phyloP scores from a whole-genome alignment of 176 grass and related monocot species.

The Canna indica region DNA sequence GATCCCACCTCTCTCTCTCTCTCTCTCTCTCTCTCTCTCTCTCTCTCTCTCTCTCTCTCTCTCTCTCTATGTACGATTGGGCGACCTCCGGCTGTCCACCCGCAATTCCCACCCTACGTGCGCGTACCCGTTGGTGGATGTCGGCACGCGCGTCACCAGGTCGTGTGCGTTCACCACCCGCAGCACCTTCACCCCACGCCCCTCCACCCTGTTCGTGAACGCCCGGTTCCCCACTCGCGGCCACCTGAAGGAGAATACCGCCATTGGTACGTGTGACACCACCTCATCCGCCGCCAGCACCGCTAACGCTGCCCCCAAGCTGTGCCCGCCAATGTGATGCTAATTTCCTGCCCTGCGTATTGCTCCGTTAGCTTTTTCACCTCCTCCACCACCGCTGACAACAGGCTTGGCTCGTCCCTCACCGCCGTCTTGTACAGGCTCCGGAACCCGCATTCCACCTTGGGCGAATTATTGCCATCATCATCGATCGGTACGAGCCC shows the following conservation, averaged over 20 bases:
- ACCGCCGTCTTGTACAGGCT: too few relatives aligned
- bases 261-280: slow-evolving; percentile 6
- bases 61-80: too few relatives aligned
- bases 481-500: too few relatives aligned
- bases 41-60: too few relatives aligned
- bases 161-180: slow-evolving; percentile 58
- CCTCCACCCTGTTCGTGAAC: slow-evolving; percentile 43
- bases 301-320: slow-evolving; percentile 42
- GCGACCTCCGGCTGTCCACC: slow-evolving; percentile 55
- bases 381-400: slow-evolving; percentile 17
- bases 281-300: slow-evolving; percentile 57
- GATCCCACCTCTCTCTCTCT: too few relatives aligned
- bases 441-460: too few relatives aligned
- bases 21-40: too few relatives aligned
- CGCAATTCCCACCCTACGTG: slow-evolving; percentile 43
- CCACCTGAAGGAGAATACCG: slow-evolving; percentile 57
- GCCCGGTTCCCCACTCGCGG: slow-evolving; percentile 35
- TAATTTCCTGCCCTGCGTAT: slow-evolving; percentile 25
- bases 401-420: too few relatives aligned
- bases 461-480: too few relatives aligned
- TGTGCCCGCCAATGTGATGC: slow-evolving; percentile 46
- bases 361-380: slow-evolving; percentile 18
- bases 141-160: too few relatives aligned
- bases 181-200: slow-evolving; percentile 41
- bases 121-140: too few relatives aligned